These are phyloP conservation scores for Punica granatum DNA, from an alignment of 345 rosid species.

Conservation along the genomic window DNA sequence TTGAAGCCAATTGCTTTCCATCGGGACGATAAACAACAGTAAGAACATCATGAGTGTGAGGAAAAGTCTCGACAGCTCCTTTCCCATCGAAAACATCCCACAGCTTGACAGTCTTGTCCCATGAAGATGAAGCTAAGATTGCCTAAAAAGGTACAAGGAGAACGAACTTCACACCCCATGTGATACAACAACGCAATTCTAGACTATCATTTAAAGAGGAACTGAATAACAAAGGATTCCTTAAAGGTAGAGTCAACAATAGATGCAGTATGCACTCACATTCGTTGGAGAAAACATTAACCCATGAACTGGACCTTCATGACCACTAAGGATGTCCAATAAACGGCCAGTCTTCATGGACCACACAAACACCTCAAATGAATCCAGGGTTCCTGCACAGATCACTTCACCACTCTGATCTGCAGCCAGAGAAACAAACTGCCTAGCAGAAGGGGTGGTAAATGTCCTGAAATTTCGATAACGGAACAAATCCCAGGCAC, in stretches of 20 bases:
- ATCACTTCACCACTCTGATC: constrained; percentile 94
- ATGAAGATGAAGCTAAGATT: constrained; percentile 85
- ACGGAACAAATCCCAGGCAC: constrained; percentile 96
- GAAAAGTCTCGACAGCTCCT: constrained; percentile 78
- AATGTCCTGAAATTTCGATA: constrained; percentile 92
- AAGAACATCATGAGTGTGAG: constrained; percentile 87
- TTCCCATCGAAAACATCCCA: constrained; percentile 97
- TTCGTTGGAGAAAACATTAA: constrained; percentile 77
- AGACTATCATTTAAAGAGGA: constrained; percentile 8
- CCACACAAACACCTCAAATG: constrained; percentile 99
- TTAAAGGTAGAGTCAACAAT: not conserved
- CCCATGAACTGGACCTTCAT: constrained; percentile 98
- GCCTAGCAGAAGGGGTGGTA: constrained; percentile 86
- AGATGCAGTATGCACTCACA: constrained; percentile 39
- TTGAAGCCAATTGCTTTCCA: constrained; percentile 85
- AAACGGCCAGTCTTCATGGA: constrained; percentile 98
- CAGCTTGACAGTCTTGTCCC: constrained; percentile 88
- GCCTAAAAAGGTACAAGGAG: constrained; percentile 27
- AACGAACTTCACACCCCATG: constrained; percentile 8
- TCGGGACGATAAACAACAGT: constrained; percentile 89
- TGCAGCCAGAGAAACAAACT: constrained; percentile 90
- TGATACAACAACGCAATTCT: too few species aligned
- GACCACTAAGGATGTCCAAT: constrained; percentile 87
- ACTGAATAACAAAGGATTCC: constrained; percentile 4
- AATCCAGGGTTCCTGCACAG: constrained; percentile 94